Base-by-base conservation (phyloP, 2,329 filamentous ascomycete species). In the Diaporthe ampelina region DNA sequence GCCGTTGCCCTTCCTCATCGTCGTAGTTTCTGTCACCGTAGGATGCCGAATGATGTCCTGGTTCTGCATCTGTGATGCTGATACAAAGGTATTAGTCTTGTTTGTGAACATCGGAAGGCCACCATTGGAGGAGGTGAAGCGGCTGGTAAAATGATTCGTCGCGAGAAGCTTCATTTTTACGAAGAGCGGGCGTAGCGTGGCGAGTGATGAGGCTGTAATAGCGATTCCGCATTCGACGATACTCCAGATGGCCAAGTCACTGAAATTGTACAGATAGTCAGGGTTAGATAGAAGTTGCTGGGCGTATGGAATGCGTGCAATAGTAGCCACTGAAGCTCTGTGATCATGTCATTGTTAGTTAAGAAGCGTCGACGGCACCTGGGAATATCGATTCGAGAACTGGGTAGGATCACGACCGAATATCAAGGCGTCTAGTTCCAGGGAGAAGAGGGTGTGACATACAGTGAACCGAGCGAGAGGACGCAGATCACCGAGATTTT, bases 281-380 rank as follows among this genome's bases (percentile, higher is more conserved):
- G 75, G 74, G 37, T 81, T 81, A n/a, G 80, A 76, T 2, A 79
- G 78, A 7, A 86, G 79, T 45, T 80, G 76, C 73, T 80, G 79
- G n/a, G 86, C 82, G 76, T 85, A 86, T 8, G 83, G 81, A 43
- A 86, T 83, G 19, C 85, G 83, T 37, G 86, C 81, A 59, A 86
- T 82, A 6, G 84, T 85, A 21, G 84, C 85, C 19, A 83, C 78
- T 4, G 83, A 85, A 24, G 84, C 84, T 68, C 84, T 82, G 68
- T 9, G 15, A 61, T 26, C 17, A 45, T 15, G 52, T 54, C 43
- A 24, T 11, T 43, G 52, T 77, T 67, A 77, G 75, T 19, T 11
- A 8, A 24, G n/a, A 26, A 56, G n/a, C n/a, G 9, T 4, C 21
- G 35, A 26, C 11, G 37, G 19, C 13, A 43, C 10, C 8, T 1